Evolutionary conservation across 2,329 filamentous ascomycete species (phyloP), one percentile per base, ranked within the genome.

Genomic region (Fusarium sp.): DNA sequence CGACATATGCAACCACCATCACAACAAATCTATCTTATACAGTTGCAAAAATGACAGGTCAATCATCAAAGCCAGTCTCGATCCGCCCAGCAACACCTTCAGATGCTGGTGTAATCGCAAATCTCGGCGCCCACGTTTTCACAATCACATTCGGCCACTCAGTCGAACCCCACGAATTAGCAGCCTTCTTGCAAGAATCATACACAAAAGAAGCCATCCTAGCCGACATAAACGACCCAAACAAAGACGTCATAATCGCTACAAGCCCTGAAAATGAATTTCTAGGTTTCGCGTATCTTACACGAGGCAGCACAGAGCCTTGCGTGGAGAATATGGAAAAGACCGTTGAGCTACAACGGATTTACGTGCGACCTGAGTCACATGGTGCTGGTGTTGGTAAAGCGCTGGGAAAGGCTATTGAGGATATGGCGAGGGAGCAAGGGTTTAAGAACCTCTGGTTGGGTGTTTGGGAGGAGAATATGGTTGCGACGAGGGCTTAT

Each of bases 401-500:
- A 51, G 64, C 72, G 30, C 69, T 82, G n/a, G 76, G 74, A 43
- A 60, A 55, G 12, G 64, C 51, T 18, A 61, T 78, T 13, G 79
- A 80, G 65, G 65, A 57, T 2, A 70, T 81, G 62, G 81, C 82
- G 2, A 71, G 74, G 46, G 67, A 76, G 7, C 74, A 79, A 28
- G 82, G 79, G 0, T 83, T 79, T 31, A 74, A 69, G 50, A 74
- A 79, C 26, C 74, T 84, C 19, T 85, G 83, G 82, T 70, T 85
- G 12, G 83, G 83, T 0, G 83, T 84, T 12, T 85, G 83, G 83
- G 81, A 85, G 52, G 80, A 83, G 65, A 85, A 84, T 54, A 56
- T 3, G 77, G 77, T 70, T 30, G 82, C 82, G 1, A 75, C 78
- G 25, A 76, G 60, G 34, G 75, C 81, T 7, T 85, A 85, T 69